Percentiles rank a stretch among this genome's conserved stretches.
These are phyloP conservation scores for Metarhizium robertsii DNA, from an alignment of 2,329 filamentous ascomycete species.

Conservation along the genomic window DNA sequence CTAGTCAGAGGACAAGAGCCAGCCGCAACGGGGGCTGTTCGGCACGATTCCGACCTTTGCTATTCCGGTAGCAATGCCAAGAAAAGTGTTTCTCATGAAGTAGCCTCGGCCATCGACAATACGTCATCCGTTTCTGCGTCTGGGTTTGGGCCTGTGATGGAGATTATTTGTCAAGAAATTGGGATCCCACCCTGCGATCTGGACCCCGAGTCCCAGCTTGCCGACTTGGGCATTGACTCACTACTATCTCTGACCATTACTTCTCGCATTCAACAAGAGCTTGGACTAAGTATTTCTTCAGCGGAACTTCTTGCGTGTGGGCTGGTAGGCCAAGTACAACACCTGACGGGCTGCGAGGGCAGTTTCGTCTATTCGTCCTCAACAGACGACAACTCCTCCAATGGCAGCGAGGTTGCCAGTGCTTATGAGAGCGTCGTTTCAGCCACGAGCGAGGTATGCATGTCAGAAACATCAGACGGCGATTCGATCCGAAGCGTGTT, in stretches of 20 bases:
- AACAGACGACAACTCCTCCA: conserved; percentile 41
- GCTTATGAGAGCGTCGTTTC: neutral
- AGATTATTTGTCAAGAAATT: conserved; percentile 54
- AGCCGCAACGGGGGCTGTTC: neutral
- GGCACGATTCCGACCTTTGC: neutral
- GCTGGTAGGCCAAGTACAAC: conserved; percentile 7
- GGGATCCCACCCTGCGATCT: conserved; percentile 59
- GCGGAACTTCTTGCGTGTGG: conserved; percentile 6
- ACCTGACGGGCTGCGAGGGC: neutral
- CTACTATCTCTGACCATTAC: conserved; percentile 48
- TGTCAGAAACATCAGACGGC: conserved; percentile 17
- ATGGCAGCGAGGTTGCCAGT: conserved; percentile 45
- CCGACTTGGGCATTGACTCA: conserved; percentile 50
- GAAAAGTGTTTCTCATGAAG: neutral
- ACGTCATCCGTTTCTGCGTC: neutral
- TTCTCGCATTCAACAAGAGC: conserved; percentile 44
- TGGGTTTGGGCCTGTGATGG: conserved; percentile 8
- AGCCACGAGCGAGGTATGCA: conserved; percentile 37
- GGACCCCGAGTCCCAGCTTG: conserved; percentile 41
- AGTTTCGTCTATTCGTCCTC: conserved; percentile 40
- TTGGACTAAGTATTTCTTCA: conserved; percentile 42
- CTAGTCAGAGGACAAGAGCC: neutral
- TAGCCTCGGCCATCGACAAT: neutral
- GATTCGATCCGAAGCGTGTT: conserved; percentile 7
- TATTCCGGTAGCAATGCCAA: neutral